Conservation (phyloP, 2,329 filamentous ascomycete species). For the Lasiodiplodia sp. region DNA sequence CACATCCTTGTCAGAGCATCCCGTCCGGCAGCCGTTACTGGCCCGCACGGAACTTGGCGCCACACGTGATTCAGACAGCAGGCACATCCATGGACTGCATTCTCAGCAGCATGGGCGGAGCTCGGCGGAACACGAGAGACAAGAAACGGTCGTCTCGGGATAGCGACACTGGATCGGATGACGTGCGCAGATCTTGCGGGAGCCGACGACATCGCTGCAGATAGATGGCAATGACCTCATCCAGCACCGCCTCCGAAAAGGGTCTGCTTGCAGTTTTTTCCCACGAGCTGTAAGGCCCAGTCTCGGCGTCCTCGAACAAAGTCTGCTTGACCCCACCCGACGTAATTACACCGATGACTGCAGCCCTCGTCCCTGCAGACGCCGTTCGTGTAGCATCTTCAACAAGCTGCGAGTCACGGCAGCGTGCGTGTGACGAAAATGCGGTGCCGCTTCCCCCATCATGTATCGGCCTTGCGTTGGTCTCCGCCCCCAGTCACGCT, state of each 20-base stretch:
- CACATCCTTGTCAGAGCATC: constrained; percentile 23
- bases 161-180: constrained; percentile 12
- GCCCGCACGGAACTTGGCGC: constrained; percentile 6
- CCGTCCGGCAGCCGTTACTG: constrained; percentile 19
- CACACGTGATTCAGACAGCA: constrained; percentile 6
- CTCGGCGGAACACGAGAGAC: constrained; percentile 23
- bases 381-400: constrained; percentile 1
- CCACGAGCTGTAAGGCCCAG: constrained; percentile 20
- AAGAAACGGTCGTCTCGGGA: constrained; percentile 24
- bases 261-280: constrained; percentile 6
- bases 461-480: constrained; percentile 8
- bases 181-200: constrained; percentile 25
- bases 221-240: constrained; percentile 11
- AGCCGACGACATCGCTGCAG: constrained; percentile 14
- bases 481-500: not conserved
- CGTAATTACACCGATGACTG: constrained; percentile 26
- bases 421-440: constrained; percentile 16
- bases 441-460: constrained; percentile 1
- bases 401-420: constrained; percentile 16
- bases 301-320: constrained; percentile 20
- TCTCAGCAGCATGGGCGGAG: constrained; percentile 10
- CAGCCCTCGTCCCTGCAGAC: constrained; percentile 24
- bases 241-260: constrained; percentile 9
- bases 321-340: constrained; percentile 9
- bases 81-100: constrained; percentile 15